These are phyloP conservation scores for Durotheca rogersii DNA, from an alignment of 495 filamentous ascomycete species.

Conservation along the genomic window DNA sequence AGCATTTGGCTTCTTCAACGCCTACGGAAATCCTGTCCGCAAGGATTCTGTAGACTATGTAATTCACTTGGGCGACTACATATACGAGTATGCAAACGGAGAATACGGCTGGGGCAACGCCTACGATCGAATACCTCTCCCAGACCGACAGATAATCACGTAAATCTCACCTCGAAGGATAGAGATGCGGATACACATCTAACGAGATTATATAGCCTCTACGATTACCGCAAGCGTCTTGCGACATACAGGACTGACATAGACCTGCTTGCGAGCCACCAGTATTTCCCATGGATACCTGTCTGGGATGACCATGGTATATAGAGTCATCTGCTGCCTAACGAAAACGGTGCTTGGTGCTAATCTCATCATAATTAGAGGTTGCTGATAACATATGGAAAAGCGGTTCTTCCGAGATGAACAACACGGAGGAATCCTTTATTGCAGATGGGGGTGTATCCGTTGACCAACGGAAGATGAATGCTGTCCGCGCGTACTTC, in stretches of 20 bases:
- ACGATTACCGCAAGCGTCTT: constrained; percentile 60
- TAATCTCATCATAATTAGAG: constrained; percentile 40
- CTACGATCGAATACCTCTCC: constrained; percentile 55
- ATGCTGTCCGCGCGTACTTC: constrained; percentile 66
- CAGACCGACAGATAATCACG: constrained; percentile 51
- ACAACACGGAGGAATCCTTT: constrained; percentile 66
- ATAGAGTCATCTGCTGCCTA: no score
- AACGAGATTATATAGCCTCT: constrained; percentile 39
- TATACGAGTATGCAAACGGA: constrained; percentile 60
- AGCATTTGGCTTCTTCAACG: constrained; percentile 61
- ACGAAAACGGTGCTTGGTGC: neutral
- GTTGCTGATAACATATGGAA: constrained; percentile 65
- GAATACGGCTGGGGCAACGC: constrained; percentile 57
- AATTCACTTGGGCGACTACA: constrained; percentile 65
- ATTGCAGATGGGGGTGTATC: constrained; percentile 58
- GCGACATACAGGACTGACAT: constrained; percentile 61
- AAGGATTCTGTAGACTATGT: constrained; percentile 67
- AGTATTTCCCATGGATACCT: constrained; percentile 62
- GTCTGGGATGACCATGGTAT: constrained; percentile 68
- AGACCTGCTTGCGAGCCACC: constrained; percentile 55
- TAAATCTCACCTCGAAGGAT: constrained; percentile 27
- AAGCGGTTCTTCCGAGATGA: constrained; percentile 54
- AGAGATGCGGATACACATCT: neutral
- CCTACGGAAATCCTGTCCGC: constrained; percentile 63
- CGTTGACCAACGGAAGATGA: constrained; percentile 67